Conservation (phyloP, 306 rosid species). For the Fagus sylvatica region DNA sequence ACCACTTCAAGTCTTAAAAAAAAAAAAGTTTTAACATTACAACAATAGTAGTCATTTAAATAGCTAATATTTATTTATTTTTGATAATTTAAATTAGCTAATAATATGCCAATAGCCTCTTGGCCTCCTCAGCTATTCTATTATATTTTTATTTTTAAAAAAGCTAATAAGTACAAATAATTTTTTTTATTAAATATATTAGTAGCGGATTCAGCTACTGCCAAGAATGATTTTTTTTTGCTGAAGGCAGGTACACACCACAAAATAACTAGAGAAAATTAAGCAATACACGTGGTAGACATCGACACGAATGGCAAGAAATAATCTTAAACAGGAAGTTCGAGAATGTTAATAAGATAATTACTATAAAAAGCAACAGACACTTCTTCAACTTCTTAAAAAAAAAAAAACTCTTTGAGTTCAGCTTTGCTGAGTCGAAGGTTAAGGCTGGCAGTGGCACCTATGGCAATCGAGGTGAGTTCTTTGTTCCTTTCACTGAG, state of each 20-base stretch:
- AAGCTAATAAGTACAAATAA: too few species aligned
- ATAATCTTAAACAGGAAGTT: not conserved
- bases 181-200: too few species aligned
- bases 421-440: not conserved
- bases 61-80: too few species aligned
- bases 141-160: too few species aligned
- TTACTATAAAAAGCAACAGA: not conserved
- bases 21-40: too few species aligned
- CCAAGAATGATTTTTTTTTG: not conserved
- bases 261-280: not conserved
- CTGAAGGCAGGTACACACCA: slow-evolving; percentile 12
- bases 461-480: slow-evolving; percentile 72
- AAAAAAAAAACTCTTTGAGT: not conserved
- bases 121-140: too few species aligned
- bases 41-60: too few species aligned
- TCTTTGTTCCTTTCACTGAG: not conserved
- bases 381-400: not conserved
- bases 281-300: slow-evolving; percentile 16
- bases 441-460: not conserved
- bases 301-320: not conserved
- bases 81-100: too few species aligned
- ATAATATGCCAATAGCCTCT: too few species aligned
- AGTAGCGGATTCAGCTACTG: too few species aligned
- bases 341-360: not conserved
- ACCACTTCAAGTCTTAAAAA: too few species aligned